Percentiles rank a stretch among this genome's conserved stretches.
These are phyloP conservation scores for Avena insularis DNA, from an alignment of 176 grass and related monocot species.

Conservation along the genomic window DNA sequence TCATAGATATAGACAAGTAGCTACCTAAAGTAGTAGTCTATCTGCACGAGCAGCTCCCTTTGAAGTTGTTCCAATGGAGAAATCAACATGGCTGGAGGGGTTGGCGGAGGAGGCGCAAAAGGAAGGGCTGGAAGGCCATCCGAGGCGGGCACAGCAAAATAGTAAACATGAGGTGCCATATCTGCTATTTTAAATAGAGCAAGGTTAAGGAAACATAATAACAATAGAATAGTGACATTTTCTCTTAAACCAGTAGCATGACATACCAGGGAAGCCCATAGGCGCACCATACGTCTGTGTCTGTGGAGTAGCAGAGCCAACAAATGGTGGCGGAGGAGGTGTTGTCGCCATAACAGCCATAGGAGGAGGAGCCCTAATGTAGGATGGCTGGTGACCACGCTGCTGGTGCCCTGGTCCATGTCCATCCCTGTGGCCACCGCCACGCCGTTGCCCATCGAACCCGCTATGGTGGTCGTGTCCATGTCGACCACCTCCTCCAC, in stretches of 20 bases:
- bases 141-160: constrained; percentile 45
- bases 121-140: constrained; percentile 59
- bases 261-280: constrained; percentile 75
- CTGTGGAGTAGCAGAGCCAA: constrained; percentile 45
- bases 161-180: constrained; percentile 57
- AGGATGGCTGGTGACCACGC: constrained; percentile 54
- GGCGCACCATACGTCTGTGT: constrained; percentile 53
- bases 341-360: constrained; percentile 41
- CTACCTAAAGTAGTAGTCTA: constrained; percentile 97
- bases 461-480: constrained; percentile 60
- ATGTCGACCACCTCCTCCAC: constrained; percentile 57
- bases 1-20: background rate
- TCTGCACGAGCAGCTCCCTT: constrained; percentile 60
- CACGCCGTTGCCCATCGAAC: constrained; percentile 48
- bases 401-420: constrained; percentile 59
- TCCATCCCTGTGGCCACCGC: constrained; percentile 50
- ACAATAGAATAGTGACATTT: constrained; percentile 40
- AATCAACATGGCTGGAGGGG: constrained; percentile 55
- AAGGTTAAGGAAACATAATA: constrained; percentile 46
- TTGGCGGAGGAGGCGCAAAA: constrained; percentile 56
- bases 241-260: constrained; percentile 20
- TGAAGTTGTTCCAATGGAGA: constrained; percentile 50
- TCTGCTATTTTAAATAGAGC: constrained; percentile 53
- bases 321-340: constrained; percentile 58
- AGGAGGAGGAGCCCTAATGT: constrained; percentile 54